These are phyloP conservation scores for Lasiodiplodia hormozganensis DNA, from an alignment of 2,329 filamentous ascomycete species.

Conservation along the genomic window DNA sequence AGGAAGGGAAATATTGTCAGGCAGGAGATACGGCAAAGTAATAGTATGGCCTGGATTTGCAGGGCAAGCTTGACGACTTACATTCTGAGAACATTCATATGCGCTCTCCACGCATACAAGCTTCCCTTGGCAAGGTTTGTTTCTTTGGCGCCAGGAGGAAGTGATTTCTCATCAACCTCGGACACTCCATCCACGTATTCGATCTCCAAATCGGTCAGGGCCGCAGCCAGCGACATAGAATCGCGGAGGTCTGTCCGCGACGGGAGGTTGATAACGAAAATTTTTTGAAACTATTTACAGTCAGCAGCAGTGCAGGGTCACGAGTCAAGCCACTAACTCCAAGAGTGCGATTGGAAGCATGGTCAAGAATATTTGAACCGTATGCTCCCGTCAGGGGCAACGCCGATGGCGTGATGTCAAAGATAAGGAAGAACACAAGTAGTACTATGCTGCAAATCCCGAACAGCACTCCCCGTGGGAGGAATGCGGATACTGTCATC, in stretches of 20 bases:
- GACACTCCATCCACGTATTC: constrained; percentile 57
- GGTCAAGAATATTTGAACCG: neutral
- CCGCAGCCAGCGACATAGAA: constrained; percentile 56
- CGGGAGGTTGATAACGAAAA: constrained; percentile 61
- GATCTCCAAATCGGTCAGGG: constrained; percentile 54
- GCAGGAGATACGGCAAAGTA: neutral
- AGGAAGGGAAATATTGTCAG: neutral
- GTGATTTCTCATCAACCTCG: constrained; percentile 39
- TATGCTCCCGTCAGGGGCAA: constrained; percentile 4
- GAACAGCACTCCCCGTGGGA: neutral
- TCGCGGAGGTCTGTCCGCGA: constrained; percentile 60
- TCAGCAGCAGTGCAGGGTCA: neutral
- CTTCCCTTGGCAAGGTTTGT: constrained; percentile 19
- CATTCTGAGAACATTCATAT: constrained; percentile 20
- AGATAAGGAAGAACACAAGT: neutral
- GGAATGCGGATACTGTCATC: neutral
- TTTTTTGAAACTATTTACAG: constrained; percentile 56
- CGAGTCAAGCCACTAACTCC: constrained; percentile 5
- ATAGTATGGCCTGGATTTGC: neutral
- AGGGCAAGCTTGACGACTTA: neutral
- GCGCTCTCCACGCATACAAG: constrained; percentile 18
- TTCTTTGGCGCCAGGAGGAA: constrained; percentile 45
- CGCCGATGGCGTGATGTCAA: neutral
- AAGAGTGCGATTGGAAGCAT: constrained; percentile 22
- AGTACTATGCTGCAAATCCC: neutral